Conservation (phyloP, 2,329 filamentous ascomycete species). For the Botrytis squamosa region DNA sequence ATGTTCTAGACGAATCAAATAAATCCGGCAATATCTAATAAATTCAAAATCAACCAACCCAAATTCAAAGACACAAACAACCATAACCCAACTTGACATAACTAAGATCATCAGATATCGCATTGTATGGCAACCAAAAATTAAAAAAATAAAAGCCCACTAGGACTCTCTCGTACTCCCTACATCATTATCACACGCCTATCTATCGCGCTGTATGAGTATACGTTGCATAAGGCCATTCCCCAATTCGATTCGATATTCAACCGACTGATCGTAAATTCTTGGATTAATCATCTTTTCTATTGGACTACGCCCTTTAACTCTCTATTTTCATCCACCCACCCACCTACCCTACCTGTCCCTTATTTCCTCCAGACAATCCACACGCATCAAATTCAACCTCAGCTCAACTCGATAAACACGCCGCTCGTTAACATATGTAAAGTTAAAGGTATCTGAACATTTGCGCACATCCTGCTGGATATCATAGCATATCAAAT, state of each 20-base stretch:
- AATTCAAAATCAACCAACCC: too few species aligned
- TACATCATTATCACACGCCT: neutral
- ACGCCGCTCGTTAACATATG: neutral
- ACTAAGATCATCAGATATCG: neutral
- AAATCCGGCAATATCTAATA: too few species aligned
- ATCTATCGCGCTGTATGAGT: neutral
- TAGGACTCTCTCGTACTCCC: neutral
- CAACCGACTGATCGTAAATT: neutral
- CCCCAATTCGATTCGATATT: neutral
- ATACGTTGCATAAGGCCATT: neutral
- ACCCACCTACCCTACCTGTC: too few species aligned
- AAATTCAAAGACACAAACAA: too few species aligned
- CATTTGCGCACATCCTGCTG: neutral
- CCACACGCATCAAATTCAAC: neutral
- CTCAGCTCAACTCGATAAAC: neutral
- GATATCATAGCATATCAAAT: neutral
- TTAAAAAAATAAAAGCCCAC: neutral
- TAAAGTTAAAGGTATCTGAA: constrained; percentile 4
- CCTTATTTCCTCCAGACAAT: neutral
- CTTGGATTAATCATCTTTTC: neutral
- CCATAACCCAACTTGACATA: too few species aligned
- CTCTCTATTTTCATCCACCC: neutral
- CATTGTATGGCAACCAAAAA: too few species aligned
- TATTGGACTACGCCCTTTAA: neutral
- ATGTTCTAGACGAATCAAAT: too few species aligned